phyloP scores from a whole-genome alignment of 805 yeast species.

The Wickerhamiella occidentalis region DNA sequence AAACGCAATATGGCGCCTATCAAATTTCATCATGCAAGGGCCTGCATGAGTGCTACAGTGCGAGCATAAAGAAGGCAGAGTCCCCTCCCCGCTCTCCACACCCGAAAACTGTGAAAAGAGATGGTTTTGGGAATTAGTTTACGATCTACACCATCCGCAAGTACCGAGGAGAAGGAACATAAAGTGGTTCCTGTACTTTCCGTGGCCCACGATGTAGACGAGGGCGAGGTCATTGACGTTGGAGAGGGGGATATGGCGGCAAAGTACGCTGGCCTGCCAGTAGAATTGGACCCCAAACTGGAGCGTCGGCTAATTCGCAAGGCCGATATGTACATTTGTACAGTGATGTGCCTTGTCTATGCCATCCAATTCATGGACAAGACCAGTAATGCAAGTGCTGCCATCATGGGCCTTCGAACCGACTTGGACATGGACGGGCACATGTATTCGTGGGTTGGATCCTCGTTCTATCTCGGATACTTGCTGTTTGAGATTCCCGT shows the following conservation, averaged over 20 bases:
- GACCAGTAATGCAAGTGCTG: constrained; percentile 38
- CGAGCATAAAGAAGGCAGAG: too few relatives aligned
- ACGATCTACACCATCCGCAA: not conserved
- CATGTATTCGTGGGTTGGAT: constrained; percentile 39
- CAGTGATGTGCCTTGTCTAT: constrained; percentile 39
- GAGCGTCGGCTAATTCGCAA: constrained; percentile 32
- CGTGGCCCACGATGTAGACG: not conserved
- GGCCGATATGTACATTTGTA: constrained; percentile 40
- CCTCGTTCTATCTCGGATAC: constrained; percentile 55
- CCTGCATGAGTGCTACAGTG: not conserved
- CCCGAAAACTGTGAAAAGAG: too few relatives aligned
- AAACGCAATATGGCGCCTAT: not conserved
- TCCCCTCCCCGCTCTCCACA: too few relatives aligned
- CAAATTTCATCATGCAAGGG: not conserved
- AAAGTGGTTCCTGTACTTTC: not conserved
- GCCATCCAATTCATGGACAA: constrained; percentile 52
- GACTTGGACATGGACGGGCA: constrained; percentile 37
- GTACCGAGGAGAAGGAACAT: not conserved
- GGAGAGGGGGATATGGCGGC: constrained; percentile 11
- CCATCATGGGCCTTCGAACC: constrained; percentile 39
- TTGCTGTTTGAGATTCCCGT: constrained; percentile 44
- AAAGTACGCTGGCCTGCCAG: constrained; percentile 10
- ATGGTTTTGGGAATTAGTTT: not conserved
- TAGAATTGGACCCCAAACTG: constrained; percentile 2
- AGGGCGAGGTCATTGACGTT: constrained; percentile 7